Evolutionary conservation across 1,284 basidiomycete species (phyloP), one percentile per base, ranked within the genome.

Genomic region (Trametes versicolor): DNA sequence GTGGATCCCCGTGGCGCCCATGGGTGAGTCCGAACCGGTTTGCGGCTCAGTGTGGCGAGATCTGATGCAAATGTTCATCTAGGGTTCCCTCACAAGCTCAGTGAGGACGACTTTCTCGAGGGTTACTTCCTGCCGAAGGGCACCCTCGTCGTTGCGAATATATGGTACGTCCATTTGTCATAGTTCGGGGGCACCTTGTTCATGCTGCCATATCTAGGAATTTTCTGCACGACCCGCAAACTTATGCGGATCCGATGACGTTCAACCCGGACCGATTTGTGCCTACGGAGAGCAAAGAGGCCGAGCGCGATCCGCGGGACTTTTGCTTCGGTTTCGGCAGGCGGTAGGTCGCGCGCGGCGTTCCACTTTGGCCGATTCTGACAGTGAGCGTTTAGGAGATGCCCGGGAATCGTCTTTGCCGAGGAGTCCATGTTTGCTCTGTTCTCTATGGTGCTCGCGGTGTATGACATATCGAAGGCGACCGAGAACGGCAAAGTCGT

Each of bases 391-490:
- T 23, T 29, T 27, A 68, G 68, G 39, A 63, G 58, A 57, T 69
- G 68, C 48, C 68, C 68, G 29, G 68, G 68, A 13, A 66, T 66
- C 17, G 60, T 72, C 55, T 66, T 79, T 36, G 76, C 76, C 7
- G 76, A 79, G 41, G 73, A 75, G n/a, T 75, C 76, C 6, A 63
- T 77, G 5, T 78, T 74, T 63, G 69, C 75, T n/a, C 66, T 70
- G 4, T 73, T 72, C 48, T 69, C 74, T 8, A 73, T 71, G 68
- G 58, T 69, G 17, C 71, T 79, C n/a, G 72, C 77, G 7, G 65
- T 71, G 5, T 77, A 76, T 61, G 66, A 76, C 52, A 73, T 79
- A 45, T 58, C 69, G 21, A 74, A 76, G 53, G 71, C 70, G 64
- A 68, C 2, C 63, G 74, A 37, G 48, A 60, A 73, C 17, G 72